Evolutionary conservation across 1,139 yeast species (phyloP), one percentile per base, ranked within the genome.

Genomic region (Hemisphaericaspora subhashii): DNA sequence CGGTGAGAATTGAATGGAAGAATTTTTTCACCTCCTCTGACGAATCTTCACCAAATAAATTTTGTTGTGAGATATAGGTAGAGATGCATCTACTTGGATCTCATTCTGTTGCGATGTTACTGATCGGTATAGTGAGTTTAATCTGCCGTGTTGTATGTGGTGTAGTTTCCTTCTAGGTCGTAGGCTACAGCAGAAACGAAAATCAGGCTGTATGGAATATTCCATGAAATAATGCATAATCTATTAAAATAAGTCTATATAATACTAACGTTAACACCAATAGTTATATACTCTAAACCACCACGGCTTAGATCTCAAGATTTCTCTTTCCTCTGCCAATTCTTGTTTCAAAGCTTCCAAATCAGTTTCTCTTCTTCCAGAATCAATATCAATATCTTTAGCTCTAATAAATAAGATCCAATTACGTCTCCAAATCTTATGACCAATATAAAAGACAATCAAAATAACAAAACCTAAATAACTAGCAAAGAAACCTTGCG

Each of bases 301-400:
- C 37, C 58, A 51, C 2, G 74, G 74, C 47, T 66, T 68, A 21
- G 53, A 31, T n/a, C 55, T 53, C 41, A 68, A 49, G 9, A 63
- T 46, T 3, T 56, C 58, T 40, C 61, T 59, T 48, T 68, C 73
- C 44, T 68, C 74, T 17, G 59, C 66, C 49, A 69, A 56, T 47
- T 70, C 75, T 43, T 63, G 64, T 50, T 66, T 67, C 44, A 69
- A 58, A 7, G 66, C 65, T 41, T 69, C 74, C 42, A 67, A 44
- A 50, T 69, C 74, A 34, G 65, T 56, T 41, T 68, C 73, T 43
- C 70, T 56, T 52, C 75, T 59, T 23, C 75, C 74, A 4, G 70
- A 57, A 40, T 68, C 74, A 34, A 69, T 55, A 41, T 70, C 75
- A 33, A 70, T 62, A 36, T 67, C 67, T 41, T 52, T 53, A 22